Percentiles rank a stretch among this genome's conserved stretches.
Evolutionary conservation across 768 basidiomycete genomes (phyloP).

Genomic region (Boletus vermiculosoides): DNA sequence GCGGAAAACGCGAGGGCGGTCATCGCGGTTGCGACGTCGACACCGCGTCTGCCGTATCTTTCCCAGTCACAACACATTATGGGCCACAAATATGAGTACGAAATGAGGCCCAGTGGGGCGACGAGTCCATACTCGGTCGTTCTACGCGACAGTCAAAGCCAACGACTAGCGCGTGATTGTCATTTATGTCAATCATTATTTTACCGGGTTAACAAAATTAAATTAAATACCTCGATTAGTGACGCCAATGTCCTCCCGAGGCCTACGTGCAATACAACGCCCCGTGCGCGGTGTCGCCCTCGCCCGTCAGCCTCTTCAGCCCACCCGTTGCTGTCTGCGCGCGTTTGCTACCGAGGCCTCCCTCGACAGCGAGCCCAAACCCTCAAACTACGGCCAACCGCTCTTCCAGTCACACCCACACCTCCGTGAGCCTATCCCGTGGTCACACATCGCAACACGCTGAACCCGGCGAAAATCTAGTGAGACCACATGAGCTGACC

Average conservation of each 20-base stretch:
- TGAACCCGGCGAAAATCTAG: conserved; percentile 30
- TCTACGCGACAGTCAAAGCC: neutral
- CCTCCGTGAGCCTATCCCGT: conserved; percentile 47
- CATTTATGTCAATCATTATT: neutral
- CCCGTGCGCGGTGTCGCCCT: neutral
- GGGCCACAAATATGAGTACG: neutral
- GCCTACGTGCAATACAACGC: conserved; percentile 17
- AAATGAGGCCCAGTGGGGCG: conserved; percentile 8
- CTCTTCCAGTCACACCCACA: conserved; percentile 78
- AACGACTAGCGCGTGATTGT: conserved; percentile 22
- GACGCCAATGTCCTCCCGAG: conserved; percentile 20
- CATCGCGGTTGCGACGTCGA: conserved; percentile 65
- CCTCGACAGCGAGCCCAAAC: conserved; percentile 46
- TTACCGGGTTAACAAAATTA: neutral
- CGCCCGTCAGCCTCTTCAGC: neutral
- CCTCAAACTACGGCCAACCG: conserved; percentile 80
- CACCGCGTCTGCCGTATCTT: conserved; percentile 50
- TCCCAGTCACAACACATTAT: conserved; percentile 39
- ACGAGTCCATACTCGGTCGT: conserved; percentile 22
- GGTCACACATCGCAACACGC: conserved; percentile 1
- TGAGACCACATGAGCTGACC: conserved; percentile 67
- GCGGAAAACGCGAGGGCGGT: conserved; percentile 65
- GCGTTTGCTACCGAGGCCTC: conserved; percentile 36
- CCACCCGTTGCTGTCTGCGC: conserved; percentile 10
- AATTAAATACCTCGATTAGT: neutral